Percentiles rank a stretch among this genome's conserved stretches.
These are phyloP conservation scores for Trichoderma gracile DNA, from an alignment of 2,329 filamentous ascomycete genomes.

Conservation along the genomic window DNA sequence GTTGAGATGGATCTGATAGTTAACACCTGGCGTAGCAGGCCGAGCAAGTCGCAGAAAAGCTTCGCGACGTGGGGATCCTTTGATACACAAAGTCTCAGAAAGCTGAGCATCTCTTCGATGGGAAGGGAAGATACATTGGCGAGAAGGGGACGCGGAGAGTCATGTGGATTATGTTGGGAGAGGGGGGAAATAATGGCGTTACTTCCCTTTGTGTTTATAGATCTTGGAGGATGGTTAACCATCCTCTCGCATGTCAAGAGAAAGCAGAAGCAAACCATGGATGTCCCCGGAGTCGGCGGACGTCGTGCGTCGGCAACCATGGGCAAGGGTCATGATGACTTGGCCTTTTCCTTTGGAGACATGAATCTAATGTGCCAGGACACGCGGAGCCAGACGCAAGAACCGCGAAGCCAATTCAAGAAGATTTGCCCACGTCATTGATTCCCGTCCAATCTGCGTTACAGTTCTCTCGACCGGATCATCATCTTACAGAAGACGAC, in stretches of 20 bases:
- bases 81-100: slow-evolving; percentile 36
- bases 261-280: slow-evolving; percentile 25
- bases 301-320: not conserved
- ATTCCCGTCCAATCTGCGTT: not conserved
- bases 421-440: slow-evolving; percentile 4
- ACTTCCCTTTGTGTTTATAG: slow-evolving; percentile 43
- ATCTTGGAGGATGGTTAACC: slow-evolving; percentile 50
- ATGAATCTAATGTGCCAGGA: slow-evolving; percentile 18
- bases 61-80: slow-evolving; percentile 36
- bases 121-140: slow-evolving; percentile 37
- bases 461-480: not conserved
- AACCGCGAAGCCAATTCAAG: slow-evolving; percentile 10
- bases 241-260: slow-evolving; percentile 47
- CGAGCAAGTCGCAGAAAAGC: slow-evolving; percentile 34
- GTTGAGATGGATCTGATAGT: slow-evolving; percentile 35
- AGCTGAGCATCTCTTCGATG: slow-evolving; percentile 40
- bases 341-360: not conserved
- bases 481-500: not conserved
- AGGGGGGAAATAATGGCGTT: slow-evolving; percentile 31
- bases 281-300: not conserved
- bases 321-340: not conserved
- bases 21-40: slow-evolving; percentile 31
- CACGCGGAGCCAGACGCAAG: not conserved
- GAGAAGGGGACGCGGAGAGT: slow-evolving; percentile 21
- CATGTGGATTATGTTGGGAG: slow-evolving; percentile 29